Evolutionary conservation across 352 stramenopile genomes (phyloP).

Genomic region (Phytopythium cucurbitacearum): DNA sequence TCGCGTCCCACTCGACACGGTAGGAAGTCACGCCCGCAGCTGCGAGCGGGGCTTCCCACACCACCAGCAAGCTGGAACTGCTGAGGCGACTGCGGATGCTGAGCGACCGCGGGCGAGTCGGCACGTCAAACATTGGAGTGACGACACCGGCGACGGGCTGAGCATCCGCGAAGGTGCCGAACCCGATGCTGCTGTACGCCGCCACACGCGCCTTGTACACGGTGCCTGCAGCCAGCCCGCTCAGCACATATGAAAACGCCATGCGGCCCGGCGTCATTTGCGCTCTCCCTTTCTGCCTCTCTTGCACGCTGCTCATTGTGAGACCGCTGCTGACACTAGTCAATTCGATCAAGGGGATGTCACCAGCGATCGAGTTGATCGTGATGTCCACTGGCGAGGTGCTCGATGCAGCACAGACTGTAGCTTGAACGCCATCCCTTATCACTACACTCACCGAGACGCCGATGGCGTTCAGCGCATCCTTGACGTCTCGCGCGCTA

Average conservation of each 20-base stretch:
- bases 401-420: slow-evolving; percentile 32
- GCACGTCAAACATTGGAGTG: slow-evolving; percentile 19
- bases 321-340: not conserved
- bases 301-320: slow-evolving; percentile 9
- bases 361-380: slow-evolving; percentile 49
- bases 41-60: slow-evolving; percentile 74
- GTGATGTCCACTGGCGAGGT: slow-evolving; percentile 38
- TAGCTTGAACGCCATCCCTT: slow-evolving; percentile 28
- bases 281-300: slow-evolving; percentile 46
- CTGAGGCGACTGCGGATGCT: slow-evolving; percentile 67
- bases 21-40: slow-evolving; percentile 84
- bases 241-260: slow-evolving; percentile 82
- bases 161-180: slow-evolving; percentile 63
- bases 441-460: slow-evolving; percentile 57
- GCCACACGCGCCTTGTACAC: slow-evolving; percentile 89
- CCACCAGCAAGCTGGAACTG: slow-evolving; percentile 51
- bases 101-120: slow-evolving; percentile 73
- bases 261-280: slow-evolving; percentile 70
- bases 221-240: slow-evolving; percentile 62
- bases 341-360: slow-evolving; percentile 32
- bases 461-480: slow-evolving; percentile 39
- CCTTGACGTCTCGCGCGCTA: slow-evolving; percentile 28
- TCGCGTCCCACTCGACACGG: slow-evolving; percentile 94
- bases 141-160: slow-evolving; percentile 11
- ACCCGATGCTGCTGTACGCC: slow-evolving; percentile 94